Base-by-base conservation (phyloP, 108 stramenopile genomes). In the Nitzschia sp. region DNA sequence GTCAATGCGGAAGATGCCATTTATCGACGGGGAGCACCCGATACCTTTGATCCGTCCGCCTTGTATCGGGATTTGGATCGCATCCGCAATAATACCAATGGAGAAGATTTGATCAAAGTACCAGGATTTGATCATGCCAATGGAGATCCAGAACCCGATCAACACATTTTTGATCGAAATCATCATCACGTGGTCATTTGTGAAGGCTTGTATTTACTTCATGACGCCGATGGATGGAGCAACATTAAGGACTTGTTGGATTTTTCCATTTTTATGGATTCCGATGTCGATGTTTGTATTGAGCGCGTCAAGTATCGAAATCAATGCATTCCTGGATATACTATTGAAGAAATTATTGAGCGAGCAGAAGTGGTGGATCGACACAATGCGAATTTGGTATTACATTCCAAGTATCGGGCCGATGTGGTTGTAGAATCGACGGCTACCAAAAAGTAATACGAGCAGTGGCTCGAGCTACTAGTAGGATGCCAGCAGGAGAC, bases 111-210 rank as follows among this genome's bases (percentile, higher is more conserved):
- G n/a, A 46, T 73, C 9, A 27, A 17, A 11, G 31, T 83, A 11
- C 83, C 83, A 8, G 83, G 75, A 31, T 84, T 84, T 66, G 83
- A 84, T 58, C 83, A 85, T 59, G 80, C 79, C 53, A 51, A 70
- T 47, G 83, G 83, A 19, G 83, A 85, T 51, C 83, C 83, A 0
- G 59, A 56, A 38, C 76, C 68, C 15, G 45, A 85, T 36, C 51
- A 55, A 60, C 73, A 80, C 51, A 48, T 36, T 9, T 85, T 85
- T 64, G 53, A 68, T 32, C 79, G 79, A 21, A 42, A 45, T 26
- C 32, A 48, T 26, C 75, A 85, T 46, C 9, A 57, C 6, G 31
- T 85, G 30, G 80, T 85, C 54, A 62, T 85, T 30, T 72, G 71
- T 49, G 83, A 85, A 65, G 83, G 83, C 1, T 36, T 85, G 3